phyloP scores from a whole-genome alignment of 1,284 basidiomycete species.

The Erythrobasidium hasegawianum region DNA sequence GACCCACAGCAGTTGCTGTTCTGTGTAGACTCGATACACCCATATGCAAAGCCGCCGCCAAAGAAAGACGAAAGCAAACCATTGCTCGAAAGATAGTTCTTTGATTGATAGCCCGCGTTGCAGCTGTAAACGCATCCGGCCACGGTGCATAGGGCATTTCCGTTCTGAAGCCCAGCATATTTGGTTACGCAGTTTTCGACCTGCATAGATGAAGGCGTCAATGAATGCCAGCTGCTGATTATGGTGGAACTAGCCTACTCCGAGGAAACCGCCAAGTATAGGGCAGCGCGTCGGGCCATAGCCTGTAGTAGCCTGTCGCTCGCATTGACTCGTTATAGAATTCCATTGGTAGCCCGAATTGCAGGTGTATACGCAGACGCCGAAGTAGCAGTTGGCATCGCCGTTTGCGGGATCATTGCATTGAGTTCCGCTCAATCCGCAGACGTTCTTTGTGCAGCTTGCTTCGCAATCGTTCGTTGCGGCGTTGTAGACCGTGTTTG shows the following conservation, averaged over 20 bases:
- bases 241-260: not conserved
- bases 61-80: not conserved
- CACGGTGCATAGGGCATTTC: not conserved
- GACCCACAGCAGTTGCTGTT: not conserved
- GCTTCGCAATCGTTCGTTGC: not conserved
- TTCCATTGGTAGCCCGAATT: not conserved
- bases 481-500: not conserved
- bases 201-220: not conserved
- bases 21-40: not conserved
- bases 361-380: not conserved
- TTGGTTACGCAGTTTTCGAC: not conserved
- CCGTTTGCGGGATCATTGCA: not conserved
- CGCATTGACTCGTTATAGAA: not conserved
- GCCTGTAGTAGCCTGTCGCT: not conserved
- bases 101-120: not conserved
- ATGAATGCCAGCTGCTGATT: not conserved
- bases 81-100: not conserved
- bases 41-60: not conserved
- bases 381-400: not conserved
- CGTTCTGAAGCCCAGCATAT: not conserved
- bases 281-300: no score
- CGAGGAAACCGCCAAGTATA: no score
- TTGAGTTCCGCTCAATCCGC: not conserved
- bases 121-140: slow-evolving; percentile 1
- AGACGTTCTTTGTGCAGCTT: not conserved